Evolutionary conservation across 2,329 filamentous ascomycete genomes (phyloP).

Genomic region (Xylaria sp.): DNA sequence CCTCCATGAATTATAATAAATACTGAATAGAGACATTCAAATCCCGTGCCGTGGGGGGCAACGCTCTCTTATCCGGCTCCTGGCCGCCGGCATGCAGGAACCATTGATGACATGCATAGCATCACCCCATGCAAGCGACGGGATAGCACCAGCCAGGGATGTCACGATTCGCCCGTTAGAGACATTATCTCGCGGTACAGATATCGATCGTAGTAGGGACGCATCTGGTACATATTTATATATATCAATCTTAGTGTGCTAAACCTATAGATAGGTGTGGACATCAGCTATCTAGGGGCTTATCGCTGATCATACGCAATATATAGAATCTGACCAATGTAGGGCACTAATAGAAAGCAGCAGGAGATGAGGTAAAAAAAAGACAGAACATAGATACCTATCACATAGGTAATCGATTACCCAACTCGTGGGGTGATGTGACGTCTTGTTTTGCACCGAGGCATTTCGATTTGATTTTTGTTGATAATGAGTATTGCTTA

Average conservation of each 20-base stretch:
- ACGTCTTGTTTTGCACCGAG: slow-evolving; percentile 35
- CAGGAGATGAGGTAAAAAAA: neutral
- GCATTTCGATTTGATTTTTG: slow-evolving; percentile 42
- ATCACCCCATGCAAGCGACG: slow-evolving; percentile 22
- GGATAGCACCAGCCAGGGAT: slow-evolving; percentile 10
- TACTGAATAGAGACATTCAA: neutral
- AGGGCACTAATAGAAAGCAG: neutral
- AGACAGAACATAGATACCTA: neutral
- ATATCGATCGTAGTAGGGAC: slow-evolving; percentile 11
- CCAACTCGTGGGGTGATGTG: slow-evolving; percentile 39
- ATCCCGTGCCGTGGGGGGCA: neutral
- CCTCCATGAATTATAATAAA: neutral
- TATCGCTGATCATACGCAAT: neutral
- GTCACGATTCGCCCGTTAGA: neutral
- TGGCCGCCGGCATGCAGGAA: slow-evolving; percentile 34
- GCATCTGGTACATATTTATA: neutral
- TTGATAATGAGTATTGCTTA: slow-evolving; percentile 46
- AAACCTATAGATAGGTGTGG: neutral
- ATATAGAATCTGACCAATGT: neutral
- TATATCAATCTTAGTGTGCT: neutral
- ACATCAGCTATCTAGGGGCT: neutral
- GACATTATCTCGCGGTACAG: neutral
- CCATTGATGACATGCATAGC: slow-evolving; percentile 36
- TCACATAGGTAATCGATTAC: slow-evolving; percentile 23
- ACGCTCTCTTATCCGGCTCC: slow-evolving; percentile 15